Evolutionary conservation across 139 green algal species (phyloP).

Genomic region (Edaphochlamys debaryana): DNA sequence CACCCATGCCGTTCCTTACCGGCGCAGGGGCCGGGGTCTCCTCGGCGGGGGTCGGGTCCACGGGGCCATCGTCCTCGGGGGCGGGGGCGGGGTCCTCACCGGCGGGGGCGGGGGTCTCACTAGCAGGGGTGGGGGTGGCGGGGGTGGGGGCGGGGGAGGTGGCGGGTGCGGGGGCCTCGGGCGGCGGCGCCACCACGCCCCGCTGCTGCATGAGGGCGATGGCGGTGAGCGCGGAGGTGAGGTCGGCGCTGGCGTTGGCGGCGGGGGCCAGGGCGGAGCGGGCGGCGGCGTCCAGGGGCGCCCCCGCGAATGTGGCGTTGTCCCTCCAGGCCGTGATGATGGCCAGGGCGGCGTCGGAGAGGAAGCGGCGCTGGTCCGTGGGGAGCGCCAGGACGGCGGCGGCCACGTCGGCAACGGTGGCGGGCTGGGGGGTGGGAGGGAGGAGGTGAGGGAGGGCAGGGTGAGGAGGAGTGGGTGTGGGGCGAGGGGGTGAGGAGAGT

Average conservation of each 20-base stretch:
- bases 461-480: not conserved
- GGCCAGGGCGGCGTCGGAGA: not conserved
- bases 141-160: too few relatives aligned
- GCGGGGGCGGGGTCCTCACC: too few relatives aligned
- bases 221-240: conserved; percentile 24
- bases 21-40: too few relatives aligned
- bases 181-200: not conserved
- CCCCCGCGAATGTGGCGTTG: not conserved
- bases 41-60: too few relatives aligned
- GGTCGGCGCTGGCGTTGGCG: conserved; percentile 6
- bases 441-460: not conserved
- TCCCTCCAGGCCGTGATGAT: not conserved
- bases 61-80: too few relatives aligned
- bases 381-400: conserved; percentile 28
- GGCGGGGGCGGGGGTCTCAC: too few relatives aligned
- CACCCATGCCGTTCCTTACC: too few relatives aligned
- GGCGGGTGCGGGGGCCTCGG: not conserved
- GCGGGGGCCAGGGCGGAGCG: not conserved
- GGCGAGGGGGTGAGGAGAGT: too few relatives aligned
- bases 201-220: conserved; percentile 36
- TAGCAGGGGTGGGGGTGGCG: not conserved
- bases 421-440: not conserved
- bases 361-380: conserved; percentile 16
- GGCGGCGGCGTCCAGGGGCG: not conserved
- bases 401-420: conserved; percentile 20